Evolutionary conservation across 2,329 filamentous ascomycete genomes (phyloP), one percentile per base, ranked within the genome.

Genomic region (Fusarium kyushuense): DNA sequence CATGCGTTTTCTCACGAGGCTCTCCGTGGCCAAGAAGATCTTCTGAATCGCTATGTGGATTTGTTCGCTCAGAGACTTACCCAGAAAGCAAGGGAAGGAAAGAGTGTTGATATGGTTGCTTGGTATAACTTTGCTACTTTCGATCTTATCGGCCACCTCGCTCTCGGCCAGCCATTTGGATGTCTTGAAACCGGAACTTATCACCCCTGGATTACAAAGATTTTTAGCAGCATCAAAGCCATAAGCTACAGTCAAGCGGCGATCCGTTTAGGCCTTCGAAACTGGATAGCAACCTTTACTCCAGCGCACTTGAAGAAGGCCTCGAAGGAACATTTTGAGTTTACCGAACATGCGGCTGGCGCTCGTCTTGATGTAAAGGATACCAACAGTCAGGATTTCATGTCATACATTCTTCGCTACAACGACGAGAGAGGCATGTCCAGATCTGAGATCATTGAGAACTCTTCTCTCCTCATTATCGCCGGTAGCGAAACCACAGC

Each of bases 381-480:
- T 7, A 38, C 41, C 0, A 36, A 38, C 3, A 55, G 30, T 0
- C 35, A 55, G 8, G 59, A 62, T 3, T 62, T 62, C 0, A 62
- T 62, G 57, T 62, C 57, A 0, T 62, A 62, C 4, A 29, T 62
- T 2, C 59, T 62, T 17, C 59, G 59, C 1, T 23, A 62, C 9
- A 62, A 62, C 1, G 59, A 62, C 14, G 59, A 62, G 3, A 32
- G 51, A 2, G 59, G 59, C 3, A 55, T 62, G 57, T 62, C 59
- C 0, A 11, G 32, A 2, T n/a, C 36, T n/a, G 59, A 62, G 3
- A 62, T 62, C 0, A 13, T 62, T 1, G 59, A 62, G 9, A 62
- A 55, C 3, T n/a, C 59, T 0, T 30, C 41, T 5, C 17, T 47
- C 0, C 30, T 62, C 3, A 62, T 62, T 1, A 19, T 36, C 0